Evolutionary conservation across 352 stramenopile species (phyloP), one percentile per base, ranked within the genome.

Genomic region (Phytophthora gonapodyides): DNA sequence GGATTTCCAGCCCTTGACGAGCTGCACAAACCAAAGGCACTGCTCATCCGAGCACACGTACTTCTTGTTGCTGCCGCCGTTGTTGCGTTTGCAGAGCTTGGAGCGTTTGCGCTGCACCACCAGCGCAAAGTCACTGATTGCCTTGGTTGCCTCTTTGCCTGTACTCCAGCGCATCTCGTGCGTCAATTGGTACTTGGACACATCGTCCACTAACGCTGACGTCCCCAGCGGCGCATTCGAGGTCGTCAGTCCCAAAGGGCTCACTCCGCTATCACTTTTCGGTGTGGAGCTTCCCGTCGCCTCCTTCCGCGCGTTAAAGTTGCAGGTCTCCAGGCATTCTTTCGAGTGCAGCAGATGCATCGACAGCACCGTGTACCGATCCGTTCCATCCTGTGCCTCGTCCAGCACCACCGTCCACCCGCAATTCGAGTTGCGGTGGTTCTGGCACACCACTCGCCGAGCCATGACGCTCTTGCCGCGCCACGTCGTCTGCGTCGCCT

Each of bases 61-160:
- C 52, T 94, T 94, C 48, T 94, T 94, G 73, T 92, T 94, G 60
- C 84, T 88, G 4, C 84, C 81, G 13, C 84, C 82, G 37, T 88
- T 92, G 57, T 88, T 92, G 27, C 80, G 80, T 64, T 94, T 92
- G 74, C 84, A 87, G 21, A 94, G 65, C 51, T 84, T 88, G 15
- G 84, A 84, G 7, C 84, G 79, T 60, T 94, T 94, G 53, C 78
- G 83, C 50, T 94, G 84, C 43, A 91, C 76, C 21, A 94, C 82
- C 5, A 94, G 60, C 13, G 84, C 67, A 50, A 89, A 93, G 57
- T 93, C 84, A 43, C 75, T 87, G 52, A 91, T 88, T 1, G 84
- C 75, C 48, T 88, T 87, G 12, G 84, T 91, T 21, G 80, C 84
- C 27, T 93, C 84, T 57, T 90, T 91, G 33, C 80, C 84, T 9